A percentile compares a stretch with the other conserved stretches of the same genome.
These are phyloP conservation scores for Botrytis deweyae DNA, from an alignment of 2,329 filamentous ascomycete genomes.

Conservation along the genomic window DNA sequence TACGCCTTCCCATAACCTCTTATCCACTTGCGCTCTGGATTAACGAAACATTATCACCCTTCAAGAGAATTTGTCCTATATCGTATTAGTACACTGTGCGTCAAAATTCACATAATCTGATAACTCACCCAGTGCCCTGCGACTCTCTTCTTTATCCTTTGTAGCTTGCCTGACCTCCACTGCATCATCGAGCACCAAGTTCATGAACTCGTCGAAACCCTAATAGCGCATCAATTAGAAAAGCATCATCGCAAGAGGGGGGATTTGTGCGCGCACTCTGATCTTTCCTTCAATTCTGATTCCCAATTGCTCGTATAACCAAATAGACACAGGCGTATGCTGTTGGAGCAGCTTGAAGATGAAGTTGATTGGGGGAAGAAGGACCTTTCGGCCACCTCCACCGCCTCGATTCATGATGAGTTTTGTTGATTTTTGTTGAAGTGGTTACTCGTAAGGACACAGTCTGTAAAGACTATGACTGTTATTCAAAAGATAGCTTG, in stretches of 20 bases:
- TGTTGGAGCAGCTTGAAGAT: slow-evolving; percentile 86
- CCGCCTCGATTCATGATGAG: slow-evolving; percentile 40
- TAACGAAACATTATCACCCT: slow-evolving; percentile 66
- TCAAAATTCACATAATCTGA: slow-evolving; percentile 31
- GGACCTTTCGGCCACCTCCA: slow-evolving; percentile 58
- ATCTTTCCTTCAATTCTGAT: slow-evolving; percentile 97
- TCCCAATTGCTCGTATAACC: slow-evolving; percentile 93
- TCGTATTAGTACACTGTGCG: slow-evolving; percentile 25
- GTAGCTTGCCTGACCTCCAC: slow-evolving; percentile 85
- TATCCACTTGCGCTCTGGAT: slow-evolving; percentile 49
- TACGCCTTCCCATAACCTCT: slow-evolving; percentile 32
- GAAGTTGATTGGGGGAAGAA: slow-evolving; percentile 79
- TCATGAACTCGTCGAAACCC: slow-evolving; percentile 99
- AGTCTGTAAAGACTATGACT: not conserved
- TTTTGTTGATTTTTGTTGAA: slow-evolving; percentile 12
- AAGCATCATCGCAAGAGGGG: not conserved
- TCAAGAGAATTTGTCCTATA: slow-evolving; percentile 63
- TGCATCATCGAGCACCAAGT: slow-evolving; percentile 92
- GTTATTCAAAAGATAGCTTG: not conserved
- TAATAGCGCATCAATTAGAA: slow-evolving; percentile 42
- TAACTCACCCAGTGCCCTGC: slow-evolving; percentile 73
- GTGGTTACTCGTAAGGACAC: not conserved
- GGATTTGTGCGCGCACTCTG: slow-evolving; percentile 58
- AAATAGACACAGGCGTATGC: slow-evolving; percentile 82
- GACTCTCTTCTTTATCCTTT: slow-evolving; percentile 76